A percentile compares a stretch with the other conserved stretches of the same genome.
These are phyloP conservation scores for Xylariaceae sp. DNA, from an alignment of 2,329 filamentous ascomycete species.

Conservation along the genomic window DNA sequence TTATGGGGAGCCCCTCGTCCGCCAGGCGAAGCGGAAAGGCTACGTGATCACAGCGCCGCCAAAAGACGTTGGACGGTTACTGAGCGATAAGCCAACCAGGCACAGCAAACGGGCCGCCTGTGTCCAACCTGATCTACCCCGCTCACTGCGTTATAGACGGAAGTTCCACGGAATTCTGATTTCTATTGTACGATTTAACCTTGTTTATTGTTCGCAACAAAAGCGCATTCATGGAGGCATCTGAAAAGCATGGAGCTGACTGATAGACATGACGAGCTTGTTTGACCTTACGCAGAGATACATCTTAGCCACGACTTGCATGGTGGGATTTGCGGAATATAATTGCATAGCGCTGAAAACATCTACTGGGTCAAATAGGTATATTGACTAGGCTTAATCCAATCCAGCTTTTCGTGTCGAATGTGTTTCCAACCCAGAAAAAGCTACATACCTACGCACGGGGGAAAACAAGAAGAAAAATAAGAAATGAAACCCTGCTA, in stretches of 20 bases:
- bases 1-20: slow-evolving; percentile 25
- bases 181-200: no score
- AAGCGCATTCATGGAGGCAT: no score
- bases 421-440: no score
- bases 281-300: slow-evolving; percentile 7
- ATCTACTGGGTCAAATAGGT: background rate
- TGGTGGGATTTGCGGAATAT: slow-evolving; percentile 1
- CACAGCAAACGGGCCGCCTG: no score
- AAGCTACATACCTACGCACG: no score
- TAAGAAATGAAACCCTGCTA: no score
- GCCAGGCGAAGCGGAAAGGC: slow-evolving; percentile 24
- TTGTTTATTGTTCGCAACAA: no score
- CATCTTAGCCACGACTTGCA: slow-evolving; percentile 9
- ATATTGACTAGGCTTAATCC: background rate
- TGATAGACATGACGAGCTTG: background rate
- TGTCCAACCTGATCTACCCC: no score
- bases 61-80: slow-evolving; percentile 28
- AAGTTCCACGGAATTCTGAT: no score
- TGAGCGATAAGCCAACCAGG: slow-evolving; percentile 24
- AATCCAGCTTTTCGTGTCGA: no score
- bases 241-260: background rate
- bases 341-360: slow-evolving; percentile 6
- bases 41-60: slow-evolving; percentile 21
- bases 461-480: no score
- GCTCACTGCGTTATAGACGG: no score